These are phyloP conservation scores for Ceriops tagal DNA, from an alignment of 345 rosid genomes.

Conservation along the genomic window DNA sequence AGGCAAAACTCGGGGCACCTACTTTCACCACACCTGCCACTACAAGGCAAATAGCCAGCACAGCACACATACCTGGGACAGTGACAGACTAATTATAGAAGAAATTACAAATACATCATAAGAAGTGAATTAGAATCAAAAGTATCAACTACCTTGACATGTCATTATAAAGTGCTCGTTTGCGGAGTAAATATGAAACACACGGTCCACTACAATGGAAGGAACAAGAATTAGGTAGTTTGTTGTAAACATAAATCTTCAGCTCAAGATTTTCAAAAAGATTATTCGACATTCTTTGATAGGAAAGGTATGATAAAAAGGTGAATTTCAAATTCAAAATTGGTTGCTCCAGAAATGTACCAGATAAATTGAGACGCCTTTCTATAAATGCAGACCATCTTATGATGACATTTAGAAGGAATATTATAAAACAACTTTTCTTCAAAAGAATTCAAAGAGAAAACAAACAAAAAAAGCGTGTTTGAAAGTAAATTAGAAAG, in stretches of 20 bases:
- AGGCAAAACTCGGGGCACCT: constrained; percentile 79
- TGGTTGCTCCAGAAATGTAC: neutral
- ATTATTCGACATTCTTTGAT: no score
- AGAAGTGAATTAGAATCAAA: neutral
- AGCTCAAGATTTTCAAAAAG: neutral
- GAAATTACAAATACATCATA: neutral
- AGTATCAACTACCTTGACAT: constrained; percentile 70
- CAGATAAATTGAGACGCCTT: neutral
- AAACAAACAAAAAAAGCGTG: no score
- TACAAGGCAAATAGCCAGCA: constrained; percentile 98
- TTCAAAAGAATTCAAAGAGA: no score
- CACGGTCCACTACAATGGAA: constrained; percentile 70
- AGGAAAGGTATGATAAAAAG: no score
- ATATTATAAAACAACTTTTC: no score
- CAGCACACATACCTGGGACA: constrained; percentile 79
- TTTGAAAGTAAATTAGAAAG: no score
- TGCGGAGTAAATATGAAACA: constrained; percentile 89
- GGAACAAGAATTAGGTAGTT: constrained; percentile 4
- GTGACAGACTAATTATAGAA: constrained; percentile 7
- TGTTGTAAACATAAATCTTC: neutral
- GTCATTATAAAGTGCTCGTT: constrained; percentile 92
- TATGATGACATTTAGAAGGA: no score
- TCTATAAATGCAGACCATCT: no score
- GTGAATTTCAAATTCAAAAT: no score
- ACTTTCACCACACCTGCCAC: constrained; percentile 81